Evolutionary conservation across 2,329 filamentous ascomycete genomes (phyloP).

Genomic region (Blumeriella jaapii): DNA sequence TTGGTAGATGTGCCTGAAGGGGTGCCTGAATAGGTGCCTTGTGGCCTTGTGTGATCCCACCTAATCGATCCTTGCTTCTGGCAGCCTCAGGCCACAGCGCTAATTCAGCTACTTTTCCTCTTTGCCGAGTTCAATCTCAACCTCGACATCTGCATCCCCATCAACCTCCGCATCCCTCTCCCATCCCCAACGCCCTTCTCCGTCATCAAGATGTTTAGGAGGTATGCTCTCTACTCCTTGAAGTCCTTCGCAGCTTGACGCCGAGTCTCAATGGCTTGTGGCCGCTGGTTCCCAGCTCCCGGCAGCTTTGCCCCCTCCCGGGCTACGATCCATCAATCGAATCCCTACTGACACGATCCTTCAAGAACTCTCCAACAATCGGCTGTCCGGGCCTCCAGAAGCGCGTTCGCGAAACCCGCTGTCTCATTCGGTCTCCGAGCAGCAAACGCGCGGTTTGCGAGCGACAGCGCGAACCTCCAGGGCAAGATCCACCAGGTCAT

Average conservation of each 20-base stretch:
- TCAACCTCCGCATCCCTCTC: constrained; percentile 41
- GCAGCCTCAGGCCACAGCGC: too few relatives aligned
- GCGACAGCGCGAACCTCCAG: constrained; percentile 43
- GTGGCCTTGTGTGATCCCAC: too few relatives aligned
- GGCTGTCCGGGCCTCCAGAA: constrained; percentile 47
- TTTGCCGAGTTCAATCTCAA: constrained; percentile 16
- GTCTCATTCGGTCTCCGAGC: constrained; percentile 42
- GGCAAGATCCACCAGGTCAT: constrained; percentile 77
- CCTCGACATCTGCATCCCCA: constrained; percentile 27
- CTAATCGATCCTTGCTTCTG: too few relatives aligned
- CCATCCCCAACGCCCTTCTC: constrained; percentile 51
- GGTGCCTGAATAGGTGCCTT: too few relatives aligned
- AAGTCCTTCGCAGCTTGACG: constrained; percentile 15
- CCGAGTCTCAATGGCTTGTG: constrained; percentile 15
- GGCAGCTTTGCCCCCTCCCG: too few relatives aligned
- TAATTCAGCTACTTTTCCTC: too few relatives aligned
- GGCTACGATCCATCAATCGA: too few relatives aligned
- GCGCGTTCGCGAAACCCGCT: constrained; percentile 46
- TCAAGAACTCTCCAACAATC: constrained; percentile 56
- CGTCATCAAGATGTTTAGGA: constrained; percentile 74
- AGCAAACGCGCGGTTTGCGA: constrained; percentile 41
- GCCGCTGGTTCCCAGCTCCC: too few relatives aligned
- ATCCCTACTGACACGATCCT: constrained; percentile 32
- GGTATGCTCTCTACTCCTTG: constrained; percentile 41
- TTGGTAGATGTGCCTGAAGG: too few relatives aligned